Conservation (phyloP, 2,329 filamentous ascomycete species). For the Xylariaceae sp. region DNA sequence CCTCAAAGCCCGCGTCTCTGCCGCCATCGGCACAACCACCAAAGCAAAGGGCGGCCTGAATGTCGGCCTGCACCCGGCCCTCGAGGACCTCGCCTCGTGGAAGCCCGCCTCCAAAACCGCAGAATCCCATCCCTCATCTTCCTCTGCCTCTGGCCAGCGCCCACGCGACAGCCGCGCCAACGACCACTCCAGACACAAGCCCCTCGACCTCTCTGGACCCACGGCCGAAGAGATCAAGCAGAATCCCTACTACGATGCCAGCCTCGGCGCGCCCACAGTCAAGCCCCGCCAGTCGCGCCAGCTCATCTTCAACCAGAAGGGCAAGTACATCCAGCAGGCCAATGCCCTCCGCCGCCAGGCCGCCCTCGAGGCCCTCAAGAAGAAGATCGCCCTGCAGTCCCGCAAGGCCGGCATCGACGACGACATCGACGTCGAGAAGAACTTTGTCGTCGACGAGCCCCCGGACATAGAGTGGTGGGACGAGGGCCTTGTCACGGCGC, state of each 20-base stretch:
- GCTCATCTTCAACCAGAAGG: conserved; percentile 88
- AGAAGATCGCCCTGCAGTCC: conserved; percentile 80
- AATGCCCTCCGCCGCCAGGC: conserved; percentile 84
- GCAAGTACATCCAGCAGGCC: conserved; percentile 94
- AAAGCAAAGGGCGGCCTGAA: conserved; percentile 51
- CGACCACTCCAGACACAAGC: conserved; percentile 26
- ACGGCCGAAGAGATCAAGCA: conserved; percentile 31
- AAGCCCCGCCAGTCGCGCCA: conserved; percentile 69
- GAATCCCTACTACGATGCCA: conserved; percentile 83
- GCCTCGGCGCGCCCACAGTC: conserved; percentile 53
- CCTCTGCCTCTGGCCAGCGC: conserved; percentile 7
- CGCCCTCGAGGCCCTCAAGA: conserved; percentile 90
- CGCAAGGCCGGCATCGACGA: conserved; percentile 93
- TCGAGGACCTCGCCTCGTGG: conserved; percentile 43
- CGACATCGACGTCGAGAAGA: conserved; percentile 82
- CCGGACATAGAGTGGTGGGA: conserved; percentile 98
- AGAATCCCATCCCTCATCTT: conserved; percentile 9
- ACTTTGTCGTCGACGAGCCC: conserved; percentile 77
- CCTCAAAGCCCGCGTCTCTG: conserved; percentile 74
- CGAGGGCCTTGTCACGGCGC: conserved; percentile 74
- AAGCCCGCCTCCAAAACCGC: conserved; percentile 38
- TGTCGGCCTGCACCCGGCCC: conserved; percentile 64
- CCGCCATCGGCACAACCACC: conserved; percentile 58
- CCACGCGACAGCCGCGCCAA: conserved; percentile 16
- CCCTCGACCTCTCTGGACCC: conserved; percentile 26